A percentile compares a stretch with the other conserved stretches of the same genome.
Evolutionary conservation across 495 filamentous ascomycete species (phyloP).

Genomic region (Podospora sp.): DNA sequence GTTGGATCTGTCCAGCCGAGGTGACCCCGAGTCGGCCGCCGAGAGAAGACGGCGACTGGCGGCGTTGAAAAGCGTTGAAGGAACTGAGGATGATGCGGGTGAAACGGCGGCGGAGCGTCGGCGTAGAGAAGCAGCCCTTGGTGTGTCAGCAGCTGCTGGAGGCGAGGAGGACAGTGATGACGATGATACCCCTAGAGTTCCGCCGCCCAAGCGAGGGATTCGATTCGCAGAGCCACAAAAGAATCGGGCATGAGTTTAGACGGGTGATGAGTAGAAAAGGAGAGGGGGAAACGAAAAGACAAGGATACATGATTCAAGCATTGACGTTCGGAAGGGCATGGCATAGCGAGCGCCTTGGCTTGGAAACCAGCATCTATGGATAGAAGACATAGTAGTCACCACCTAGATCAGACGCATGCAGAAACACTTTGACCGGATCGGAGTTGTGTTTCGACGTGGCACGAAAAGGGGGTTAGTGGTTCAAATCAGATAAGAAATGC

Average conservation of each 20-base stretch:
- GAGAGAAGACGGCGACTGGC: slow-evolving; percentile 48
- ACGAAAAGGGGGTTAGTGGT: not conserved
- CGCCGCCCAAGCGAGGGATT: slow-evolving; percentile 45
- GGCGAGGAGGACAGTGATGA: slow-evolving; percentile 65
- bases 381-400: not conserved
- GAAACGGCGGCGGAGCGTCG: slow-evolving; percentile 85
- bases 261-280: not conserved
- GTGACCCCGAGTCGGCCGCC: slow-evolving; percentile 42
- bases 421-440: not conserved
- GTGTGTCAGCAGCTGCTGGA: slow-evolving; percentile 51
- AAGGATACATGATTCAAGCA: not conserved
- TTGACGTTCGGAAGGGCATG: not conserved
- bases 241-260: slow-evolving; percentile 17
- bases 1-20: slow-evolving; percentile 24
- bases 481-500: not conserved
- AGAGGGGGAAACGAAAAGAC: not conserved
- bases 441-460: not conserved
- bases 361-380: not conserved
- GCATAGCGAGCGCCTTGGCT: not conserved
- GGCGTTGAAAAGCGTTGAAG: slow-evolving; percentile 36
- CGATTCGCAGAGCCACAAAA: slow-evolving; percentile 48
- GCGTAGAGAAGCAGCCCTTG: slow-evolving; percentile 83
- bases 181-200: slow-evolving; percentile 56
- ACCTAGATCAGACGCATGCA: not conserved
- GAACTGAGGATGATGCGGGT: slow-evolving; percentile 48